These are phyloP conservation scores for Solanum paucissectum DNA, from an alignment of 257 asterid genomes.

Conservation along the genomic window DNA sequence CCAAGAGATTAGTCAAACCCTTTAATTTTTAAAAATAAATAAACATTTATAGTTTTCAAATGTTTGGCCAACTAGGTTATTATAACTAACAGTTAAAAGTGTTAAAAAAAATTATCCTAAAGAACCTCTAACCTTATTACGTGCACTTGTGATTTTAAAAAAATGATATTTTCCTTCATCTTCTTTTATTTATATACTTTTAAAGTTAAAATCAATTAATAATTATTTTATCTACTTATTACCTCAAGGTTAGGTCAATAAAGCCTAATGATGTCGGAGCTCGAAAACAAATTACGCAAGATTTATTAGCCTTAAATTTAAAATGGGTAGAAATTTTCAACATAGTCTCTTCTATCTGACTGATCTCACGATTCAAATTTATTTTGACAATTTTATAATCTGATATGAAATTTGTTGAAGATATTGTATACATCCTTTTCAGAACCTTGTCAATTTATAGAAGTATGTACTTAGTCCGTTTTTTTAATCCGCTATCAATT, in stretches of 20 bases:
- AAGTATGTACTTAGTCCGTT: too few relatives aligned
- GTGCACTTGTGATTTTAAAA: background rate
- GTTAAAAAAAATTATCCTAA: background rate
- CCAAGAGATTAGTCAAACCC: background rate
- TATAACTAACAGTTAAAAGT: background rate
- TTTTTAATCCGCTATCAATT: too few relatives aligned
- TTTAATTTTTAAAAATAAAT: background rate
- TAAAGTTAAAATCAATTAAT: background rate
- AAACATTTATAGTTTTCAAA: background rate
- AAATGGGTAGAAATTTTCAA: background rate
- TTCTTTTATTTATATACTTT: background rate
- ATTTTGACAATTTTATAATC: background rate
- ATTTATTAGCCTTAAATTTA: background rate
- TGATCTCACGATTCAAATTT: background rate
- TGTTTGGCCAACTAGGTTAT: background rate
- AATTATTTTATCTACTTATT: background rate
- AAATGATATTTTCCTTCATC: background rate
- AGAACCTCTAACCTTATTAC: background rate
- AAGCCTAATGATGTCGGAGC: background rate
- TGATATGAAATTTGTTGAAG: background rate
- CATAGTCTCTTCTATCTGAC: background rate
- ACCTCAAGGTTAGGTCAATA: background rate
- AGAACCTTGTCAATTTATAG: background rate
- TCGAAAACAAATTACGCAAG: background rate
- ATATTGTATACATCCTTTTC: background rate